Conservation (phyloP, 768 basidiomycete genomes). For the Mycena haematopus region DNA sequence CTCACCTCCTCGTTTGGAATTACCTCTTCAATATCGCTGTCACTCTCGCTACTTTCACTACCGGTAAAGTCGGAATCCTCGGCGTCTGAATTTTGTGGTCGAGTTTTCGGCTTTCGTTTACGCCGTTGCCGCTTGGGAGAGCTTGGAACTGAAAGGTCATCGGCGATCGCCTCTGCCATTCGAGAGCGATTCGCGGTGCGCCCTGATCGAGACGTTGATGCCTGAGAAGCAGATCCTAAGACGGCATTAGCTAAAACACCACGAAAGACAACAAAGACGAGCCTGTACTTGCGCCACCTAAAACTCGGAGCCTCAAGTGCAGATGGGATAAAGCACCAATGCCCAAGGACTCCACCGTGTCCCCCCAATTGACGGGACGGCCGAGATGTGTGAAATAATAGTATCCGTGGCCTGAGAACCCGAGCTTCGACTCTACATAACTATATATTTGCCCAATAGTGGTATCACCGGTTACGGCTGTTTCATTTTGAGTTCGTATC, state of each 20-base stretch:
- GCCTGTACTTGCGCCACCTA: not conserved
- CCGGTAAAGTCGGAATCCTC: not conserved
- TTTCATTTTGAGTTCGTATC: not conserved
- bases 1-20: conserved; percentile 6
- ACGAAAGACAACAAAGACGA: not conserved
- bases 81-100: too few relatives aligned
- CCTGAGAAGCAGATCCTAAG: not conserved
- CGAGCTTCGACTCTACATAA: not conserved
- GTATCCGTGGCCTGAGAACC: not conserved
- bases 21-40: conserved; percentile 2
- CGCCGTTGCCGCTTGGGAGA: too few relatives aligned
- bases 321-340: not conserved
- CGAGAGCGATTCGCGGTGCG: not conserved
- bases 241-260: not conserved
- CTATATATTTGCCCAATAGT: not conserved
- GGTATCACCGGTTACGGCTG: not conserved
- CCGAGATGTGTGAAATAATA: not conserved
- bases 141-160: too few relatives aligned
- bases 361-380: not conserved
- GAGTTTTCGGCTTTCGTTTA: too few relatives aligned
- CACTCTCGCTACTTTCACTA: not conserved
- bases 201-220: conserved; percentile 2
- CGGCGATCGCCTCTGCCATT: too few relatives aligned
- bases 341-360: not conserved
- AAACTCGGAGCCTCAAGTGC: not conserved